A percentile compares a stretch with the other conserved stretches of the same genome.
Conservation (phyloP, 2,329 filamentous ascomycete genomes). For the Arthrobotrys conoides region DNA sequence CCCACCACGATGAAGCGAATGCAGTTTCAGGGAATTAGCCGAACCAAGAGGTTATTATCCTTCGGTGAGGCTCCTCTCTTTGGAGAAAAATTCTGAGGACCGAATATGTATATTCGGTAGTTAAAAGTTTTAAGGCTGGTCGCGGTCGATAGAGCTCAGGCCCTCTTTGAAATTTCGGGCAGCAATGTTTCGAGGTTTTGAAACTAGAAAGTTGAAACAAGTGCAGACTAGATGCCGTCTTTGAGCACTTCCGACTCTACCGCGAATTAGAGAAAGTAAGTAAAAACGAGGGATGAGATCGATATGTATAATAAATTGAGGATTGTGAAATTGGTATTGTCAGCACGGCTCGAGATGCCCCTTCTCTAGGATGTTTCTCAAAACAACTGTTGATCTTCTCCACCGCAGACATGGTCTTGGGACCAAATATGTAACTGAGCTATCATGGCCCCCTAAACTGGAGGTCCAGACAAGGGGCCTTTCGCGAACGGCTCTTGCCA, state of each 20-base stretch:
- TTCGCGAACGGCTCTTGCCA: slow-evolving; percentile 28
- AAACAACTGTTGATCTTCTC: slow-evolving; percentile 13
- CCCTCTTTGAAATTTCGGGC: not conserved
- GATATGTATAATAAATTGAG: not conserved
- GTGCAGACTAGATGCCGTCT: slow-evolving; percentile 6
- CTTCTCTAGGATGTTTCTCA: slow-evolving; percentile 10
- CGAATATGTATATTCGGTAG: slow-evolving; percentile 22
- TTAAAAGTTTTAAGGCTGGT: slow-evolving; percentile 18
- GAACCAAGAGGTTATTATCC: slow-evolving; percentile 36
- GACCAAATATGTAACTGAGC: not conserved
- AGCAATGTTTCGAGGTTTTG: slow-evolving; percentile 15
- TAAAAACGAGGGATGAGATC: not conserved
- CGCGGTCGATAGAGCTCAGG: not conserved
- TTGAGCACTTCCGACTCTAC: not conserved
- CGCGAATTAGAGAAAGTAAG: too few relatives aligned
- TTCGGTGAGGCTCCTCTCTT: not conserved
- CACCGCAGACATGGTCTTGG: slow-evolving; percentile 35
- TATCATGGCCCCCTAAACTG: not conserved
- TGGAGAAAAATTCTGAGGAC: not conserved
- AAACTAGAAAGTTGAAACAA: slow-evolving; percentile 33
- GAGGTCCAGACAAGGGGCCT: not conserved
- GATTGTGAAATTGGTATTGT: not conserved
- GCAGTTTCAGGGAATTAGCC: slow-evolving; percentile 58
- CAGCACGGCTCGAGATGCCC: slow-evolving; percentile 51
- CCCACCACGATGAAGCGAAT: slow-evolving; percentile 52